Evolutionary conservation across 2,329 filamentous ascomycete genomes (phyloP), one percentile per base, ranked within the genome.

Genomic region (Fusarium multiceps): DNA sequence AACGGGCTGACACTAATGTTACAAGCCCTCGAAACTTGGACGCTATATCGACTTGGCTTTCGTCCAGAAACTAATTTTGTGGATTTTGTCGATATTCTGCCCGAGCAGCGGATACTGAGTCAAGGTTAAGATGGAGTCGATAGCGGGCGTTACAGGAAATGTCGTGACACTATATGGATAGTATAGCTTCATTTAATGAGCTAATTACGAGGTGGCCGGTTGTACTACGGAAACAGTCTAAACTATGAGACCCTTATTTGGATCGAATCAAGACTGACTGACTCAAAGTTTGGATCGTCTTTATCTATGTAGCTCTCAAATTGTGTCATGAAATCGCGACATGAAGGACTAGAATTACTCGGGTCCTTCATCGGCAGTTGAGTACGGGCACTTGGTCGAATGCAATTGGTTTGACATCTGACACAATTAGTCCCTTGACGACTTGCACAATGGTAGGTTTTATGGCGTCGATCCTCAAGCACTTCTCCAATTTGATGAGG

Each of bases 391-490:
- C 34, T 54, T 41, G 43, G 32, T 43, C 25, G 47, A 54, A 46
- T 67, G 59, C 59, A 49, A 69, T 63, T 12, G 18, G 20, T 25
- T 43, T 40, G 12, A 54, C 20, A 47, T 47, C 41, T 68, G 59
- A 59, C 62, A 63, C 53, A 18, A 69, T 59, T 51, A 45, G 53
- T 66, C 51, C 40, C 21, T 49, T 40, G 20, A 32, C 27, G 11
- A 43, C 41, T 69, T 32, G n/a, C 53, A 61, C 67, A 72, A 72
- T 66, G 58, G 27, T 34, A 28, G 30, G 25, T 20, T 16, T 21
- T 34, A 23, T 66, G 61, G 58, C 63, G 63, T 57, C 20, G 23
- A 53, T 53, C 49, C 34, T 56, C 66, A 27, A 59, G 56, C 48
- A 30, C 25, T 28, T 53, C 16, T 28, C 16, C 23, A 34, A 10